Evolutionary conservation across 2,329 filamentous ascomycete genomes (phyloP).

Genomic region (Pestalotiopsis sp.): DNA sequence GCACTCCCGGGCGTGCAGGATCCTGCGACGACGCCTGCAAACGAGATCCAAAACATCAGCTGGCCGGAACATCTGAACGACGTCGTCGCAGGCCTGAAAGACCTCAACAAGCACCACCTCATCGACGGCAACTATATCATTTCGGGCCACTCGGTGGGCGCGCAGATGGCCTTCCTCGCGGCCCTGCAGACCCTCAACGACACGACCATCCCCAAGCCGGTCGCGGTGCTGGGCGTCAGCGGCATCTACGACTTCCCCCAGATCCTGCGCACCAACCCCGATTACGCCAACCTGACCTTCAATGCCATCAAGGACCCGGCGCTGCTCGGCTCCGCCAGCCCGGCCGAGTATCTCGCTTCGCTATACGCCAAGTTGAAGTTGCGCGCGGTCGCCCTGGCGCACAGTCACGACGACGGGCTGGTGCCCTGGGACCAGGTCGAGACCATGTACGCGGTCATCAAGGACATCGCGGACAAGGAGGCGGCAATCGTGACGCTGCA

Average conservation of each 20-base stretch:
- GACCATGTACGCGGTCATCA: neutral
- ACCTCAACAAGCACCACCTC: neutral
- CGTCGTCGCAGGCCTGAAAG: neutral
- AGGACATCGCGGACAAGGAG: neutral
- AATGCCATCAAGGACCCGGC: constrained; percentile 3
- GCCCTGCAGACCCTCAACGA: neutral
- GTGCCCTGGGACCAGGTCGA: constrained; percentile 8
- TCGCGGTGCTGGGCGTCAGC: constrained; percentile 1
- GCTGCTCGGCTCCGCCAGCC: neutral
- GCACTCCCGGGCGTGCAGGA: constrained; percentile 2
- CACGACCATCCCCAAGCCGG: constrained; percentile 4
- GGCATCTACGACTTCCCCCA: constrained; percentile 6
- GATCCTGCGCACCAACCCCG: constrained; percentile 2
- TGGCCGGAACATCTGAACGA: constrained; percentile 9
- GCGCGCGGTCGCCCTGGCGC: constrained; percentile 1
- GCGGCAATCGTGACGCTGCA: neutral
- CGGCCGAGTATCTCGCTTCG: neutral
- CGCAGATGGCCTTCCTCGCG: constrained; percentile 3
- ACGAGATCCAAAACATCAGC: neutral
- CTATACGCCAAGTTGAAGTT: neutral
- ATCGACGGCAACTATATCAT: constrained; percentile 3
- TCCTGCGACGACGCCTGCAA: neutral
- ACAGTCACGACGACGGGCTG: constrained; percentile 4
- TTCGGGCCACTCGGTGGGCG: constrained; percentile 5
- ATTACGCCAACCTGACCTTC: constrained; percentile 3